Evolutionary conservation across 1,139 yeast species (phyloP), one percentile per base, ranked within the genome.

Genomic region (Yamadazyma friedrichii): DNA sequence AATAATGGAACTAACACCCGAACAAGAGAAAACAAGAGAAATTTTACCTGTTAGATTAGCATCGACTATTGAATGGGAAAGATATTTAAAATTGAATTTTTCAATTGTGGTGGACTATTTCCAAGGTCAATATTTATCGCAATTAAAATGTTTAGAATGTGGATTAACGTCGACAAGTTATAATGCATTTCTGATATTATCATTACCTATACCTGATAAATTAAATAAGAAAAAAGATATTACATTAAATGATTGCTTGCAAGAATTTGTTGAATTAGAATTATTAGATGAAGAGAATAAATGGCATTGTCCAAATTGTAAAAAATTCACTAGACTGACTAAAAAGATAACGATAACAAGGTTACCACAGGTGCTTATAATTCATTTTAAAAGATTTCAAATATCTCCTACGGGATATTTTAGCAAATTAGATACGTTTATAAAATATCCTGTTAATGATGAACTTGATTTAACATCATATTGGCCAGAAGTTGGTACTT

Each of bases 1-100:
- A 9, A 63, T 73, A 15, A 57, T 59, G 43, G 77, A 71, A 44
- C 69, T 89, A 31, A 83, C 93, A 0, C 80, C 79, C 9, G 82
- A 80, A 42, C 95, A 91, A 48, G 97, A 91, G 55, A 72, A 72
- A 36, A 68, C 77, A 15, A 70, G 97, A 39, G 98, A 93, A 56
- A 63, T 67, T 22, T 63, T 88, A 55, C 88, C 95, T 1, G 75
- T 89, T 6, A 74, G 97, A 46, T 72, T 87, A 31, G 98, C 97
- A 0, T 84, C 96, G 0, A 82, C 95, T 0, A 84, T 89, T 39
- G 98, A 93, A 61, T 93, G 98, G 98, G 96, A 88, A 56, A 72
- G 96, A 45, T 89, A 88, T 58, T 68, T 88, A 42, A 85, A 85
- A 44, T 78, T 91, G 24, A 93, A 93, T 59, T 84, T 86, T 52